These are phyloP conservation scores for Melaleuca quinquenervia DNA, from an alignment of 345 rosid genomes.

Conservation along the genomic window DNA sequence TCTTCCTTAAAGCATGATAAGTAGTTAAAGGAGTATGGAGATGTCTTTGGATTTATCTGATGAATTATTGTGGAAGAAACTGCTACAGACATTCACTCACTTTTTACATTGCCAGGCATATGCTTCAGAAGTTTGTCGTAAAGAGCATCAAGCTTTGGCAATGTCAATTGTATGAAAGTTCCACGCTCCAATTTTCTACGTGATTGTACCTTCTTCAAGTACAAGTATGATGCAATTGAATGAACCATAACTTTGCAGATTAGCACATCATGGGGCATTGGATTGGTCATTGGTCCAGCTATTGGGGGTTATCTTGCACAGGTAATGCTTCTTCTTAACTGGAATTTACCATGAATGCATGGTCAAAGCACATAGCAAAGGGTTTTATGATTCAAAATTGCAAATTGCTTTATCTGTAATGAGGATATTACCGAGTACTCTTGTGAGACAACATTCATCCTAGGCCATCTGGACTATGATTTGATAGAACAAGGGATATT, in stretches of 20 bases:
- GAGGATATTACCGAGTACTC: neutral
- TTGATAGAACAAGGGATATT: neutral
- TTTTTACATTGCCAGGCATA: slow-evolving; percentile 49
- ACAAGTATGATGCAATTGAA: neutral
- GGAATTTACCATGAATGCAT: neutral
- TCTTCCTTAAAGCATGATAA: neutral
- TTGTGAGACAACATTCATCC: neutral
- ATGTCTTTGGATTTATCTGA: neutral
- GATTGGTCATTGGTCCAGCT: slow-evolving; percentile 74
- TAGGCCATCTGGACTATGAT: neutral
- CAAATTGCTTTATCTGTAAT: neutral
- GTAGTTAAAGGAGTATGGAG: neutral
- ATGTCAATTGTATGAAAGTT: slow-evolving; percentile 58
- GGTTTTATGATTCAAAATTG: neutral
- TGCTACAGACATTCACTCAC: neutral
- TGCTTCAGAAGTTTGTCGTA: slow-evolving; percentile 60
- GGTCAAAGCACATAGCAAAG: neutral
- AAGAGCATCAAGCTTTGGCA: slow-evolving; percentile 57
- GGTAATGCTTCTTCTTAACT: slow-evolving; percentile 21
- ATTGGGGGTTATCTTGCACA: slow-evolving; percentile 79
- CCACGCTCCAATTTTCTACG: neutral
- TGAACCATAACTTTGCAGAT: slow-evolving; percentile 22
- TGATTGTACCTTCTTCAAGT: neutral
- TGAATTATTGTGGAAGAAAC: neutral
- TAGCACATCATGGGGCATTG: slow-evolving; percentile 72